Evolutionary conservation across 352 stramenopile species (phyloP).

Genomic region (Globisporangium ultimum): DNA sequence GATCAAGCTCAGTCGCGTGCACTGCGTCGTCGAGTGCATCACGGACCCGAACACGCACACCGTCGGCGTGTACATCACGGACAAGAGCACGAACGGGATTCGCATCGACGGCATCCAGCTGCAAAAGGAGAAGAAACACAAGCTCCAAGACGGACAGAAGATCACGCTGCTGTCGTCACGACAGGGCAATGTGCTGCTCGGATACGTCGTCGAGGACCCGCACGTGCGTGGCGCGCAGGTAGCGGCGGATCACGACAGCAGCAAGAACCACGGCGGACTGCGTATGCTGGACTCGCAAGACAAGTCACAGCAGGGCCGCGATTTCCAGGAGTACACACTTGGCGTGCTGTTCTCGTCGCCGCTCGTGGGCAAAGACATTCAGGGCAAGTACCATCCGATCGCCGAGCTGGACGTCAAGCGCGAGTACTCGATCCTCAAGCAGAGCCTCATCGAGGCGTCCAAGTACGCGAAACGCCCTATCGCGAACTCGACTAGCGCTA

Average conservation of each 20-base stretch:
- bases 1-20: slow-evolving; percentile 56
- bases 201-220: slow-evolving; percentile 75
- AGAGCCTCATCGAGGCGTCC: slow-evolving; percentile 71
- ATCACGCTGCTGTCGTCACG: slow-evolving; percentile 72
- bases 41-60: slow-evolving; percentile 37
- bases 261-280: not conserved
- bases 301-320: slow-evolving; percentile 46
- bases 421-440: slow-evolving; percentile 77
- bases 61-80: slow-evolving; percentile 54
- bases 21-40: slow-evolving; percentile 58
- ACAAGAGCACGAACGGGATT: slow-evolving; percentile 73
- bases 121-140: slow-evolving; percentile 45
- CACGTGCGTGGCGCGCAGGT: slow-evolving; percentile 45
- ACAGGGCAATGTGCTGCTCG: slow-evolving; percentile 55
- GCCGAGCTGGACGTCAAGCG: slow-evolving; percentile 80
- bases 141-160: slow-evolving; percentile 55
- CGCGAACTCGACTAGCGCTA: slow-evolving; percentile 1
- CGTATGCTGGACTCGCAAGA: slow-evolving; percentile 33
- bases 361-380: slow-evolving; percentile 88
- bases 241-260: not conserved
- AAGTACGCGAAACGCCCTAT: slow-evolving; percentile 49
- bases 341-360: slow-evolving; percentile 94
- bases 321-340: slow-evolving; percentile 81
- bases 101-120: slow-evolving; percentile 55
- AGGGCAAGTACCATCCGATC: slow-evolving; percentile 90